Conservation (phyloP, 148 eudicot species). For the Diospyros kaki region DNA sequence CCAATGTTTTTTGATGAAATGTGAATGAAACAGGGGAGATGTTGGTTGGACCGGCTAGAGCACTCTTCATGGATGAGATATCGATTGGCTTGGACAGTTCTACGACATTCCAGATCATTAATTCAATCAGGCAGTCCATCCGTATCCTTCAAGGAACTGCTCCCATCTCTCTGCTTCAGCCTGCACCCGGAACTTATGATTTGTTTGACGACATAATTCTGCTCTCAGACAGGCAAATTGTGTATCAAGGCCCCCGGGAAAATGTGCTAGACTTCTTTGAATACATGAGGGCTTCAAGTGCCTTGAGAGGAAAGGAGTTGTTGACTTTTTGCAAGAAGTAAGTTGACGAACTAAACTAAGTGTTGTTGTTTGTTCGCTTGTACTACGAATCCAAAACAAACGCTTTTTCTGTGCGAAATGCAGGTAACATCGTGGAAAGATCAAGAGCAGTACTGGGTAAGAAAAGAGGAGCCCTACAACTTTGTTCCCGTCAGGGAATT, state of each 20-base stretch:
- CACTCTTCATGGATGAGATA: constrained; percentile 53
- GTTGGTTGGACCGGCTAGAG: constrained; percentile 52
- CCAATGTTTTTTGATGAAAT: background rate
- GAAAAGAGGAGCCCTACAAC: constrained; percentile 26
- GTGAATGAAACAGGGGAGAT: constrained; percentile 37
- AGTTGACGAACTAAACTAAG: background rate
- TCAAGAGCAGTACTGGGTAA: constrained; percentile 48
- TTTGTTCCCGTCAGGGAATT: constrained; percentile 35
- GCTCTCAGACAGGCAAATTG: constrained; percentile 41
- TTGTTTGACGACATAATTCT: constrained; percentile 59
- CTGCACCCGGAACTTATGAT: constrained; percentile 50
- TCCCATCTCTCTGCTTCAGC: constrained; percentile 43
- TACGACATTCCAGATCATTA: constrained; percentile 47
- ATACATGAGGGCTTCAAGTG: constrained; percentile 46
- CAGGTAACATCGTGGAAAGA: constrained; percentile 55
- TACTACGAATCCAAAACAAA: too few species aligned
- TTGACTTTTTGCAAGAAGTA: constrained; percentile 51
- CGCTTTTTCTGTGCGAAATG: background rate
- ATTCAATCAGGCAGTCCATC: constrained; percentile 32
- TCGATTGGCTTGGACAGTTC: constrained; percentile 57
- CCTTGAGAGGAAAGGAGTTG: constrained; percentile 53
- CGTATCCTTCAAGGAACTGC: constrained; percentile 44
- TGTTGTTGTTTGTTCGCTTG: too few species aligned
- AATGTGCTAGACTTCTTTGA: constrained; percentile 41
- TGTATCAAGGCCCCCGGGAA: constrained; percentile 52